Percentiles rank a stretch among this genome's conserved stretches.
These are phyloP conservation scores for Punctularia strigosozonata DNA, from an alignment of 768 basidiomycete genomes.

Conservation along the genomic window DNA sequence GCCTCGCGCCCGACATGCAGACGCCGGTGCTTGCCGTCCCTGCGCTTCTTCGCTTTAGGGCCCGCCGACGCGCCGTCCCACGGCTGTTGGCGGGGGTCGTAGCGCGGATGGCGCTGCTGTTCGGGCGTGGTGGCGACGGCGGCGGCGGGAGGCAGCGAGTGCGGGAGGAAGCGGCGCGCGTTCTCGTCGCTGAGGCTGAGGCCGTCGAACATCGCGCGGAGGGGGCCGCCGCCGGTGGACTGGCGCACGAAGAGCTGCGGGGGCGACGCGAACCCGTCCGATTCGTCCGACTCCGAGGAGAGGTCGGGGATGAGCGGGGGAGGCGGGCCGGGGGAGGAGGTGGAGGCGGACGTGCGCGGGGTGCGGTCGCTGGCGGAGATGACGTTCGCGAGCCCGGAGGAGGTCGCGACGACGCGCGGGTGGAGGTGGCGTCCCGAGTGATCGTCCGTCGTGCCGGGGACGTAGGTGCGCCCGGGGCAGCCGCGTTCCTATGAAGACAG, in stretches of 20 bases:
- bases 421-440: slow-evolving; percentile 29
- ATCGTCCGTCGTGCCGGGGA: slow-evolving; percentile 25
- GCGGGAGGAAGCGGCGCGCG: slow-evolving; percentile 14
- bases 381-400: slow-evolving; percentile 10
- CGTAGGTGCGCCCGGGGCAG: slow-evolving; percentile 61
- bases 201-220: slow-evolving; percentile 2
- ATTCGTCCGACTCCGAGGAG: slow-evolving; percentile 54
- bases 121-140: neutral
- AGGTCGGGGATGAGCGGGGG: slow-evolving; percentile 51
- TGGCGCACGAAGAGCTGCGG: slow-evolving; percentile 12
- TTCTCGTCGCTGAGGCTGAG: neutral
- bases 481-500: no score
- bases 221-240: slow-evolving; percentile 5
- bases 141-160: slow-evolving; percentile 6
- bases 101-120: neutral
- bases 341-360: slow-evolving; percentile 7
- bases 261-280: slow-evolving; percentile 36
- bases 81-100: slow-evolving; percentile 1
- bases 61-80: slow-evolving; percentile 1
- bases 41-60: neutral
- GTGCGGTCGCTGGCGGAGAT: slow-evolving; percentile 15
- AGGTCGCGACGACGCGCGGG: slow-evolving; percentile 27
- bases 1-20: neutral
- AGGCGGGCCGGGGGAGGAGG: slow-evolving; percentile 13
- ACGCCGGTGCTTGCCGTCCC: no score